A percentile compares a stretch with the other conserved stretches of the same genome.
Evolutionary conservation across 352 stramenopile species (phyloP).

Genomic region (Globisporangium solare): DNA sequence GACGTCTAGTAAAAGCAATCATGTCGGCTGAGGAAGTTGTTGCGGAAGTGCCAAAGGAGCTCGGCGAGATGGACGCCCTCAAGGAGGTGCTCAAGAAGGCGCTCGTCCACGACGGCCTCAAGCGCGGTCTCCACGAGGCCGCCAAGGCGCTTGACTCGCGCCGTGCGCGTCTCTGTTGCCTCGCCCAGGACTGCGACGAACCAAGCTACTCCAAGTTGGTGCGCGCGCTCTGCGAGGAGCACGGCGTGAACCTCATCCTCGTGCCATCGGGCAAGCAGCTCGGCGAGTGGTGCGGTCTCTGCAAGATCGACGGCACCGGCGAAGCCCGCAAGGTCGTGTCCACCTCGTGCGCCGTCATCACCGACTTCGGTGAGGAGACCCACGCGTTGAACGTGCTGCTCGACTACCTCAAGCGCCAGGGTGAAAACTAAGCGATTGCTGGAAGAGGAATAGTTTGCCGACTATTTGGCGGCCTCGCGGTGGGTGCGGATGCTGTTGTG

Average conservation of each 20-base stretch:
- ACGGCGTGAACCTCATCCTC: constrained; percentile 93
- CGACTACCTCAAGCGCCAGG: constrained; percentile 97
- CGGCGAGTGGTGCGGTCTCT: constrained; percentile 98
- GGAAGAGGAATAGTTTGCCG: not conserved
- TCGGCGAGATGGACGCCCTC: constrained; percentile 96
- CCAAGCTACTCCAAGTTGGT: constrained; percentile 99
- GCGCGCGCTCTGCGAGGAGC: constrained; percentile 92
- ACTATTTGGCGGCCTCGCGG: not conserved
- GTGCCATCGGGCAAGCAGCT: constrained; percentile 95
- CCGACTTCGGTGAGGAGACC: constrained; percentile 99
- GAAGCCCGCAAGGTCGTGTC: constrained; percentile 98
- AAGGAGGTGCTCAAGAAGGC: constrained; percentile 99
- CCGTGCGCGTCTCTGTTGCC: constrained; percentile 97
- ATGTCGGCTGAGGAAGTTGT: constrained; percentile 93
- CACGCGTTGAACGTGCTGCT: constrained; percentile 97
- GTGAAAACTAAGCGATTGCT: constrained; percentile 70
- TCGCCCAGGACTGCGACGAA: constrained; percentile 99
- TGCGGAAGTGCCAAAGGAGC: constrained; percentile 89
- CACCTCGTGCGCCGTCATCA: constrained; percentile 98
- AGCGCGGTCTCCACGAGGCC: constrained; percentile 98
- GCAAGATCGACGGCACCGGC: constrained; percentile 97
- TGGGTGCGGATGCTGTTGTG: not conserved
- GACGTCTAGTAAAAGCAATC: constrained; percentile 33
- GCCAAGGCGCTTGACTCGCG: constrained; percentile 98
- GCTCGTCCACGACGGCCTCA: constrained; percentile 98